A percentile compares a stretch with the other conserved stretches of the same genome.
These are phyloP conservation scores for Lentinula detonsa DNA, from an alignment of 768 basidiomycete genomes.

Conservation along the genomic window DNA sequence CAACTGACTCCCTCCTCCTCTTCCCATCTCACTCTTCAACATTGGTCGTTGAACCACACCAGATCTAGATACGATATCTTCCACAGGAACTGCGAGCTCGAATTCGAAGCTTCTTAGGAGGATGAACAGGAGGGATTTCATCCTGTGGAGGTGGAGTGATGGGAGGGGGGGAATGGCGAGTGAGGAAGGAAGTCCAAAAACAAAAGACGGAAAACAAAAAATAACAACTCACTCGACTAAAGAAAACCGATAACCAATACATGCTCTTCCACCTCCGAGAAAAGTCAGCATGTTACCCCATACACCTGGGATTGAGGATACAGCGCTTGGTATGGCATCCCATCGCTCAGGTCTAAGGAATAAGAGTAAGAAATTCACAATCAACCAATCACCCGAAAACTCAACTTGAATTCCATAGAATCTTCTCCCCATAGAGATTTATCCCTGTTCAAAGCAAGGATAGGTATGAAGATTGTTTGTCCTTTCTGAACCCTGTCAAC, in stretches of 20 bases:
- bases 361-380: conserved; percentile 17
- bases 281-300: conserved; percentile 42
- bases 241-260: conserved; percentile 43
- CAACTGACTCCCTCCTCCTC: conserved; percentile 17
- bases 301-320: conserved; percentile 45
- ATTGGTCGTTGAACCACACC: conserved; percentile 23
- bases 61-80: conserved; percentile 15
- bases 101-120: conserved; percentile 31
- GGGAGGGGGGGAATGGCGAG: background rate
- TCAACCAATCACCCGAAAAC: conserved; percentile 3
- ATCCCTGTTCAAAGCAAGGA: conserved; percentile 45
- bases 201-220: background rate
- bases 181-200: background rate
- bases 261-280: conserved; percentile 38
- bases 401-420: conserved; percentile 52
- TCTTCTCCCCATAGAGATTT: conserved; percentile 59
- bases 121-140: conserved; percentile 27
- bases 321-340: conserved; percentile 39
- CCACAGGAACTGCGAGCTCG: conserved; percentile 25
- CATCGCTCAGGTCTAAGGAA: conserved; percentile 59
- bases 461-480: conserved; percentile 41
- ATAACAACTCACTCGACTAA: conserved; percentile 35
- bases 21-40: conserved; percentile 12
- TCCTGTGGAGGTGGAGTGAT: conserved; percentile 1
- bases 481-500: conserved; percentile 34